Evolutionary conservation across 345 rosid species (phyloP), one percentile per base, ranked within the genome.

Genomic region (Draba incana): DNA sequence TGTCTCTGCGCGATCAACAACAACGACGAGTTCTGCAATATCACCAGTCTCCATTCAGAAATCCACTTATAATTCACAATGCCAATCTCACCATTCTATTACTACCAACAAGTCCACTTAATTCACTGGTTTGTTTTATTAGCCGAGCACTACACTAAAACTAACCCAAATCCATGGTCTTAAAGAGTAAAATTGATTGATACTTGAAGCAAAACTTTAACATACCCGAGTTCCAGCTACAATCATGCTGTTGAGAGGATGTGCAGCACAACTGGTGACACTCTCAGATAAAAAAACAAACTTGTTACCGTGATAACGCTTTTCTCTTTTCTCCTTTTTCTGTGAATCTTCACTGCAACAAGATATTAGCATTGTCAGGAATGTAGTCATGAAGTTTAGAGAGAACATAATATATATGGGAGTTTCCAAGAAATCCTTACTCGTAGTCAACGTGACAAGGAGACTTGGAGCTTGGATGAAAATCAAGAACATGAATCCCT

Each of bases 401-500:
- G 41, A 39, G 31, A 53, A 3, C 31, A 53, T 31, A 31, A 61
- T 16, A 42, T 14, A 20, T 58, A 56, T 38, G 23, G 11, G 27
- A 35, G 37, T 56, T 69, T 69, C 35, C 5, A 60, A 11, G 46
- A 33, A 54, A 42, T 43, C 53, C 83, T 69, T 82, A 94, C 98
- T 75, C 78, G 75, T 77, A 80, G 75, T 94, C 89, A 62, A 94
- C 99, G 53, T 89, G 97, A 81, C 97, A 78, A 25, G 92, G 93
- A 74, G 99, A 94, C 55, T 72, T 81, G 41, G 77, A 16, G 71
- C 85, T 85, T 4, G 99, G 93, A 75, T 85, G 82, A 75, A 94
- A 94, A 79, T 94, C 99, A 81, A 94, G 79, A 75, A 91, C 80
- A 83, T 91, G 89, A 76, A 94, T 82, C 75, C 97, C 99, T 58